A percentile compares a stretch with the other conserved stretches of the same genome.
These are phyloP conservation scores for Leccinum griseonigrum DNA, from an alignment of 1,284 basidiomycete species.

Conservation along the genomic window DNA sequence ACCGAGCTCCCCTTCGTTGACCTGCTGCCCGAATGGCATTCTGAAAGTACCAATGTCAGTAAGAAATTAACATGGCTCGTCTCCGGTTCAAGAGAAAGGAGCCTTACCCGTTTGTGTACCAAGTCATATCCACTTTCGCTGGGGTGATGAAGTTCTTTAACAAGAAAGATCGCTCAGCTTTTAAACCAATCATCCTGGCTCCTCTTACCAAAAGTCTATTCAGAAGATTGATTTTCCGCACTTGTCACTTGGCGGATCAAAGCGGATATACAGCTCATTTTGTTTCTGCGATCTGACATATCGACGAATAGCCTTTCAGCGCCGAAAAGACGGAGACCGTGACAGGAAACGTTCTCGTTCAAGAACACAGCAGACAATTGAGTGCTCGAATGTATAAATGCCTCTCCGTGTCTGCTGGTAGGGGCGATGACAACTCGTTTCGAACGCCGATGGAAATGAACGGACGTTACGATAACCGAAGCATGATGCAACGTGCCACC, in stretches of 20 bases:
- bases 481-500: constrained; percentile 1
- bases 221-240: constrained; percentile 9
- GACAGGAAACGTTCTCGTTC: neutral
- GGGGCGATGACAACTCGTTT: constrained; percentile 8
- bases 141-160: neutral
- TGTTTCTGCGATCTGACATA: neutral
- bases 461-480: neutral
- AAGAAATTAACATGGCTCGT: neutral
- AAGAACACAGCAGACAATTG: constrained; percentile 4
- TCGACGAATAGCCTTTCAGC: constrained; percentile 5
- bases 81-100: neutral
- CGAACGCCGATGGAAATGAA: constrained; percentile 3
- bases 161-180: constrained; percentile 4
- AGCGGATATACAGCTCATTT: neutral
- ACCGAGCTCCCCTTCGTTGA: neutral
- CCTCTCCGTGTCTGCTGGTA: neutral
- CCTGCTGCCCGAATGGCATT: neutral
- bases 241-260: constrained; percentile 8
- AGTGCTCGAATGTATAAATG: neutral
- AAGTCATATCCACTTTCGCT: constrained; percentile 12
- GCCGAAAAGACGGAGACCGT: constrained; percentile 5
- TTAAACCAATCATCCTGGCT: constrained; percentile 5
- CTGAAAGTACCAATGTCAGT: constrained; percentile 2
- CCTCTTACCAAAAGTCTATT: constrained; percentile 13
- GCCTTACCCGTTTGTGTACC: constrained; percentile 13